Evolutionary conservation across 306 rosid genomes (phyloP), one percentile per base, ranked within the genome.

Genomic region (Casuarina cunninghamiana): DNA sequence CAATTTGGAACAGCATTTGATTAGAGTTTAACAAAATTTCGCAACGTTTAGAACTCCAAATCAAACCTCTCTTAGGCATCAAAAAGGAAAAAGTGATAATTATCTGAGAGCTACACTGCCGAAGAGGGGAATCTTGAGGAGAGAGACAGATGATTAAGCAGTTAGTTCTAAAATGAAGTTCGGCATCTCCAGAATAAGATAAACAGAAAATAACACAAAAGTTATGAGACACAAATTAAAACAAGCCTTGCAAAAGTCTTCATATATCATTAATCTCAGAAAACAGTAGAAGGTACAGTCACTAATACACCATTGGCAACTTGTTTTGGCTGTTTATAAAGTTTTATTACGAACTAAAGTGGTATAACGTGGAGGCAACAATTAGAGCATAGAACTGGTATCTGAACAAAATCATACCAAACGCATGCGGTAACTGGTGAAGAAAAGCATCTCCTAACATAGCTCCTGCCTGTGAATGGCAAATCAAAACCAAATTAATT

Each of bases 361-460:
- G 32, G 37, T 57, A 41, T 41, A 42, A 42, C 7, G 35, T 67
- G 71, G 50, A 77, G 41, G 53, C 43, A 58, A 66, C 11, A 66
- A 26, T 71, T 73, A 39, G 17, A 55, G 45, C 46, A 71, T 61
- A 81, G 71, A 73, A 43, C 44, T 45, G 37, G 4, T 67, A 49
- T 82, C 41, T 51, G 46, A 79, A 63, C 81, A 37, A 71, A 74
- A 44, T 32, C 88, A 62, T 90, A 94, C 98, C 98, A 87, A 94
- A 91, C 70, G 98, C 98, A 86, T 94, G 98, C 0, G 98, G 98
- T 79, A 94, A 74, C 81, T 94, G 98, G 88, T 94, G 98, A 85
- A 94, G 97, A 85, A 94, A 94, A 74, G 98, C 97, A 85, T 94
- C 98, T 50, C 98, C 98, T 78, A 94, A 75, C 98, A 94, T 94